Conservation (phyloP, 2,329 filamentous ascomycete genomes). For the Fusarium foetens region DNA sequence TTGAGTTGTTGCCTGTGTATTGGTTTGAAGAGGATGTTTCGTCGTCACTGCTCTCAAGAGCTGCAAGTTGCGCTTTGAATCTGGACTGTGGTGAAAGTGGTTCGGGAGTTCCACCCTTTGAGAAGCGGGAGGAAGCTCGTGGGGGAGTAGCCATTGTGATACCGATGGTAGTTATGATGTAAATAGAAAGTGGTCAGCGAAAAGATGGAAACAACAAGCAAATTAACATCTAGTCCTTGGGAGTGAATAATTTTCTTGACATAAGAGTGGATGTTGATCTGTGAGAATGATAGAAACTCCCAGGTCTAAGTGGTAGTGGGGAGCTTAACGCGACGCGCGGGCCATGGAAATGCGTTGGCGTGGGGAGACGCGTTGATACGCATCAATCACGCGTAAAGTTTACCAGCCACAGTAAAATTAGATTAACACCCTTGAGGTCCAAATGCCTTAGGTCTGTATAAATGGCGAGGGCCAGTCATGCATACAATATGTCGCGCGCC, state of each 20-base stretch:
- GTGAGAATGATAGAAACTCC: not conserved
- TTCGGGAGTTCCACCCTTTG: slow-evolving; percentile 54
- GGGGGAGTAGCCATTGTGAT: slow-evolving; percentile 58
- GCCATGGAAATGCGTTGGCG: slow-evolving; percentile 35
- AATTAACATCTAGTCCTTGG: not conserved
- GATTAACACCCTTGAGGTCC: slow-evolving; percentile 5
- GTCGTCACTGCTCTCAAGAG: slow-evolving; percentile 62
- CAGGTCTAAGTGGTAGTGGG: slow-evolving; percentile 40
- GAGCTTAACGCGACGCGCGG: slow-evolving; percentile 49
- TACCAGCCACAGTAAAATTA: slow-evolving; percentile 2
- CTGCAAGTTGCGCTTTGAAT: slow-evolving; percentile 63
- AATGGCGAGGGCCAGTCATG: not conserved
- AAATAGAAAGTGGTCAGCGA: not conserved
- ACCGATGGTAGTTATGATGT: not conserved
- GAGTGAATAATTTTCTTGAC: slow-evolving; percentile 6
- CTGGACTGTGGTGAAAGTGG: slow-evolving; percentile 65
- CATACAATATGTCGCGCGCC: no score
- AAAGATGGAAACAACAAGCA: not conserved
- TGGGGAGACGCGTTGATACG: slow-evolving; percentile 41
- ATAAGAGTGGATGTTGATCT: slow-evolving; percentile 15
- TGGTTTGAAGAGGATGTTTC: slow-evolving; percentile 45
- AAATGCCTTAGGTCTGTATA: not conserved
- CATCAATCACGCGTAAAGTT: slow-evolving; percentile 32
- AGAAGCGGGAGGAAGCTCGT: slow-evolving; percentile 57
- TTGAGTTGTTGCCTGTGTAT: slow-evolving; percentile 15